phyloP scores from a whole-genome alignment of 768 basidiomycete species.

The Lactarius quietus region DNA sequence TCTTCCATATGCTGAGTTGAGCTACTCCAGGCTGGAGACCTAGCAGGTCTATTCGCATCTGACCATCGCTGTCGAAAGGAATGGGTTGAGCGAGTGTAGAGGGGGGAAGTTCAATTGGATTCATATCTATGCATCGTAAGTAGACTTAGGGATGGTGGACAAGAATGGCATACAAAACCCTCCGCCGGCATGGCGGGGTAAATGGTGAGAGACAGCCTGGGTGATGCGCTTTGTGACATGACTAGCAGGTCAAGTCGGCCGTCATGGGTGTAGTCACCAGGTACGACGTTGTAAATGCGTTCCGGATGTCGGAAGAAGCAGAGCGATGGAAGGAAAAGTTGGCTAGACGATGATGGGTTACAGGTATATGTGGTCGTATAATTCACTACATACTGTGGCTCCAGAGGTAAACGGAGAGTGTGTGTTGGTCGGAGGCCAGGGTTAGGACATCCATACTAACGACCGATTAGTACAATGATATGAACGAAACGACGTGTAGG shows the following conservation, averaged over 20 bases:
- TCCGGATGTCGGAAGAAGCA: slow-evolving; percentile 49
- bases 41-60: slow-evolving; percentile 86
- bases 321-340: slow-evolving; percentile 53
- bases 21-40: slow-evolving; percentile 46
- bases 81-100: slow-evolving; percentile 80
- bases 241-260: slow-evolving; percentile 88
- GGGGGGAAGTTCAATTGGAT: slow-evolving; percentile 50
- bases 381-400: slow-evolving; percentile 57
- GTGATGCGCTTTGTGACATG: slow-evolving; percentile 60
- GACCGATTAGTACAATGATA: neutral
- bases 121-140: slow-evolving; percentile 24
- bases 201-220: slow-evolving; percentile 59
- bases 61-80: slow-evolving; percentile 80
- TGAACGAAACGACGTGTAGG: neutral
- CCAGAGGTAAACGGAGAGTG: slow-evolving; percentile 78
- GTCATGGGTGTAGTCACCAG: slow-evolving; percentile 91
- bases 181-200: slow-evolving; percentile 59
- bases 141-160: neutral
- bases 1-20: slow-evolving; percentile 71
- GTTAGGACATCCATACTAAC: slow-evolving; percentile 74
- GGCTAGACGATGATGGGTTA: slow-evolving; percentile 38
- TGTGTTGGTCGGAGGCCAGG: slow-evolving; percentile 72
- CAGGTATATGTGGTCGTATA: neutral
- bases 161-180: slow-evolving; percentile 56
- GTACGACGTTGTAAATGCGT: slow-evolving; percentile 76